Conservation (phyloP, 371 early-diverging fungal genomes). For the Zychaea mexicana region DNA sequence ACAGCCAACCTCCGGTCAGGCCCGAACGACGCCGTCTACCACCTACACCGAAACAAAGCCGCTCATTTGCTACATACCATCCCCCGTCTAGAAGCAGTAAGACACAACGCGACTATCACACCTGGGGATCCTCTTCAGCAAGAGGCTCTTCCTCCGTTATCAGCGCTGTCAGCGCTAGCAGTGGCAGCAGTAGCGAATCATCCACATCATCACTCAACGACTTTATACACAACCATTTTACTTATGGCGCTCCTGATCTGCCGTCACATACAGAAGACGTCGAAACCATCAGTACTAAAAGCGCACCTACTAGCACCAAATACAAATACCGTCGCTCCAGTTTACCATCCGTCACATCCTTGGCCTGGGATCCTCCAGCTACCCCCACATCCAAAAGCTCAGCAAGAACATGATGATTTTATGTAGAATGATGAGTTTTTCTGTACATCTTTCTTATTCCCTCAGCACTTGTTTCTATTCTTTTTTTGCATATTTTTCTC, state of each 20-base stretch:
- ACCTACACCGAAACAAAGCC: slow-evolving; percentile 3
- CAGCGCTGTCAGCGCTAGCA: neutral
- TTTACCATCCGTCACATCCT: slow-evolving; percentile 1
- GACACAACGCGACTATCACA: neutral
- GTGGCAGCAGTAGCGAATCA: slow-evolving; percentile 1
- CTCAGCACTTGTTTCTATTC: neutral
- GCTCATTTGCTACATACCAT: neutral
- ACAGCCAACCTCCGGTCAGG: neutral
- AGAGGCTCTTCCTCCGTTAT: neutral
- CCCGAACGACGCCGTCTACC: neutral
- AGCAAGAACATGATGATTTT: neutral
- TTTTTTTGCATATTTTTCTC: neutral
- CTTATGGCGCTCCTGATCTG: neutral
- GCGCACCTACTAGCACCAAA: neutral
- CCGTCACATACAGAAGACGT: neutral
- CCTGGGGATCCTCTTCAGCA: neutral
- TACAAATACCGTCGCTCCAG: slow-evolving; percentile 8
- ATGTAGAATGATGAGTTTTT: too few relatives aligned
- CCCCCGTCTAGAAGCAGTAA: neutral
- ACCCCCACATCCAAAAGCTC: slow-evolving; percentile 1
- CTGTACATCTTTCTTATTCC: neutral
- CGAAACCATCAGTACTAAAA: neutral
- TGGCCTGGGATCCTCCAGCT: neutral
- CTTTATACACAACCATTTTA: slow-evolving; percentile 8
- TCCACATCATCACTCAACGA: neutral